These are phyloP conservation scores for Batrachochytrium dendrobatidis DNA, from an alignment of 371 early-diverging fungal genomes.

Conservation along the genomic window DNA sequence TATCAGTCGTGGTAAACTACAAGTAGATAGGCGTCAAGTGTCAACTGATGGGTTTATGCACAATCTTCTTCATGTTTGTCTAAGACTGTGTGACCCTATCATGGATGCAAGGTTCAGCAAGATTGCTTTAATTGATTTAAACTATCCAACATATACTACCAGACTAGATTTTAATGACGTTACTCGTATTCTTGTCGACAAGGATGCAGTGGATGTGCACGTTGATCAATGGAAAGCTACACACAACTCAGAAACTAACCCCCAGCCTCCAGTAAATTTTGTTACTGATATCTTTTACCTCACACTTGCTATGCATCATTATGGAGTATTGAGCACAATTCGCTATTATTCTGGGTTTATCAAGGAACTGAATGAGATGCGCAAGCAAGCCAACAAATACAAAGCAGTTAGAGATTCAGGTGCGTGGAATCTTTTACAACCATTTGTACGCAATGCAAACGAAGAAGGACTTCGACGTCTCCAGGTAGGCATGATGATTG, in stretches of 20 bases:
- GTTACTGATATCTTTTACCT: constrained; percentile 84
- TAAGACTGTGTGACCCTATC: constrained; percentile 77
- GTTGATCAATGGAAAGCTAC: constrained; percentile 16
- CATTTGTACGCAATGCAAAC: constrained; percentile 37
- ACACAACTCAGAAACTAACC: too few relatives aligned
- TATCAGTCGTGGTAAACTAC: constrained; percentile 73
- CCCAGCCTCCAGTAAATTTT: constrained; percentile 53
- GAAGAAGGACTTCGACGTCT: constrained; percentile 28
- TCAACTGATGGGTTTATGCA: constrained; percentile 84
- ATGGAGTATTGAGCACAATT: constrained; percentile 66
- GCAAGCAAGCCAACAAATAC: constrained; percentile 37
- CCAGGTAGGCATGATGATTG: constrained; percentile 17
- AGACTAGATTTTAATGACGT: constrained; percentile 56
- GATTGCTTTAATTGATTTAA: constrained; percentile 62
- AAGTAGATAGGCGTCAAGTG: constrained; percentile 65
- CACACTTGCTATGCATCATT: constrained; percentile 68
- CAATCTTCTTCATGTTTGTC: constrained; percentile 59
- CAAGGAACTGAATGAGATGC: constrained; percentile 59
- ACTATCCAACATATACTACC: constrained; percentile 49
- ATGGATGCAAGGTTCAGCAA: constrained; percentile 66
- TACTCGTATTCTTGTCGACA: constrained; percentile 73
- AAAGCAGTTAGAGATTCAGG: constrained; percentile 31
- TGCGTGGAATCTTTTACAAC: constrained; percentile 20
- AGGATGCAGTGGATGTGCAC: constrained; percentile 61
- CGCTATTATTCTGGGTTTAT: constrained; percentile 59